Evolutionary conservation across 805 yeast genomes (phyloP).

Genomic region (Zygoascus ofunaensis): DNA sequence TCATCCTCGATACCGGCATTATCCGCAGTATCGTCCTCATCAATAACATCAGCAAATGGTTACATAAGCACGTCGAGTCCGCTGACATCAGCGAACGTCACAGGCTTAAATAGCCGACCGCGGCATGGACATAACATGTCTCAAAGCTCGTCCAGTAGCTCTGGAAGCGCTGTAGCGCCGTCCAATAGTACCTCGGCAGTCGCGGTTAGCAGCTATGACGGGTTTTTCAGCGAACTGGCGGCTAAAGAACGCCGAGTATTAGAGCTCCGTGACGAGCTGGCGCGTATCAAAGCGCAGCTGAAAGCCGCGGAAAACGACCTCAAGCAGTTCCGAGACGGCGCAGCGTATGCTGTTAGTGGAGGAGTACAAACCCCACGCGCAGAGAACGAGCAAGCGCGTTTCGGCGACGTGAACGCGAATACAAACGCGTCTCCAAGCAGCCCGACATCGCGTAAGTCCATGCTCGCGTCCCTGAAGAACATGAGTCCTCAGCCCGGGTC

Average conservation of each 20-base stretch:
- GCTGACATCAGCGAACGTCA: too few relatives aligned
- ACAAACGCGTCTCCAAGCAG: neutral
- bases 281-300: slow-evolving; percentile 24
- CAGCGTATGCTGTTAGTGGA: slow-evolving; percentile 11
- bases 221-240: slow-evolving; percentile 29
- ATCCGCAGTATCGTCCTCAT: neutral
- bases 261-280: slow-evolving; percentile 26
- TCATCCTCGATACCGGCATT: neutral
- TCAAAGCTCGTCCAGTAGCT: neutral
- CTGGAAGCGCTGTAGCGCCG: neutral
- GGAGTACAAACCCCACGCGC: neutral
- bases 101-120: too few relatives aligned
- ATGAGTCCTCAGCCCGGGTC: slow-evolving; percentile 21
- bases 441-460: neutral
- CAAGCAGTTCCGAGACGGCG: slow-evolving; percentile 20
- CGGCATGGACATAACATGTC: neutral
- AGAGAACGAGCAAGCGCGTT: neutral
- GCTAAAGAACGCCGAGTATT: slow-evolving; percentile 31
- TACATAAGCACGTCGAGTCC: too few relatives aligned
- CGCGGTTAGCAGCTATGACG: slow-evolving; percentile 4
- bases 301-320: slow-evolving; percentile 31
- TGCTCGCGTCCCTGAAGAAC: neutral
- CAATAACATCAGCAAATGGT: too few relatives aligned
- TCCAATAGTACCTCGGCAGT: neutral
- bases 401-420: neutral